A percentile compares a stretch with the other conserved stretches of the same genome.
These are phyloP conservation scores for Hypoxylon subgilvum DNA, from an alignment of 495 filamentous ascomycete genomes.

Conservation along the genomic window DNA sequence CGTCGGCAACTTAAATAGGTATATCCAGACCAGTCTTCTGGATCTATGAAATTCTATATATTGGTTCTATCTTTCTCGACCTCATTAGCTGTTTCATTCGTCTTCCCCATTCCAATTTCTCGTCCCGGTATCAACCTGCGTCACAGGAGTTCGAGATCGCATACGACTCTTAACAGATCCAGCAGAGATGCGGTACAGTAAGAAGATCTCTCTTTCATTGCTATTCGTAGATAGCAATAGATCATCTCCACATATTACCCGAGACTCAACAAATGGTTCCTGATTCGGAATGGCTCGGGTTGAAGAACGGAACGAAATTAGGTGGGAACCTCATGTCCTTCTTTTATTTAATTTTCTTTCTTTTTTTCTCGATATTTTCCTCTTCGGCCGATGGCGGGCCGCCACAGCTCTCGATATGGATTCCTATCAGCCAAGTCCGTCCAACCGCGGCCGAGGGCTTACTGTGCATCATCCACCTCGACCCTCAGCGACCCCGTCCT, in stretches of 20 bases:
- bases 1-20: slow-evolving; percentile 1
- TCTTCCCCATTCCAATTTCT: not conserved
- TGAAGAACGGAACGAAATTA: slow-evolving; percentile 11
- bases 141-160: not conserved
- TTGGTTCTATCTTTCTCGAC: not conserved
- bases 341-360: slow-evolving; percentile 3
- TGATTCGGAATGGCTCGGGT: slow-evolving; percentile 15
- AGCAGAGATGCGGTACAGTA: slow-evolving; percentile 12
- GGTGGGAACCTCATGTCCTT: slow-evolving; percentile 18
- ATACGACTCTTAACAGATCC: too few species aligned
- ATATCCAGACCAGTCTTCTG: slow-evolving; percentile 10
- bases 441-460: slow-evolving; percentile 16
- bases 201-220: slow-evolving; percentile 16
- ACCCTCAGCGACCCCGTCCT: slow-evolving; percentile 6
- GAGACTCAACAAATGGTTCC: slow-evolving; percentile 31
- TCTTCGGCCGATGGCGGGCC: slow-evolving; percentile 22
- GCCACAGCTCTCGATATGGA: slow-evolving; percentile 7
- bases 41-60: slow-evolving; percentile 21
- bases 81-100: not conserved
- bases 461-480: slow-evolving; percentile 29
- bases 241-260: slow-evolving; percentile 30
- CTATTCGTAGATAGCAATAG: slow-evolving; percentile 3
- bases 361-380: slow-evolving; percentile 5
- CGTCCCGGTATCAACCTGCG: not conserved
- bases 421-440: too few species aligned